Conservation (phyloP, 139 green algal species). For the Chlamydomonas sp. region DNA sequence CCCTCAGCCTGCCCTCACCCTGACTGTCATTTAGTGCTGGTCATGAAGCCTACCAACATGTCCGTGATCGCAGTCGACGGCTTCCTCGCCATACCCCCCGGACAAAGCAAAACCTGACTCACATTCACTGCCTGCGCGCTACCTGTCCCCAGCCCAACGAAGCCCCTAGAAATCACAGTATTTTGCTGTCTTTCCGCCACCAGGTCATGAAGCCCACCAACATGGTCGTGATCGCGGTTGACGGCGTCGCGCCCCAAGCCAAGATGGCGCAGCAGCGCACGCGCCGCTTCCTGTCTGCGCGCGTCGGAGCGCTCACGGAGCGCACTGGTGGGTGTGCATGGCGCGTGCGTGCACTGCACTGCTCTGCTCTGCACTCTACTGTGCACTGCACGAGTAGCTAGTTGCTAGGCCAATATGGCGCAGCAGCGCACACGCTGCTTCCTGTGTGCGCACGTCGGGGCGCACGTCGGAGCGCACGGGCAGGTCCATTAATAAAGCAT, state of each 20-base stretch:
- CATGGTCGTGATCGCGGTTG: constrained; percentile 47
- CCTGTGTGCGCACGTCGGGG: too few relatives aligned
- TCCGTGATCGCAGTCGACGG: neutral
- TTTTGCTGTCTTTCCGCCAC: neutral
- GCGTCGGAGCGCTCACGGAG: constrained; percentile 52
- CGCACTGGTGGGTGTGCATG: constrained; percentile 51
- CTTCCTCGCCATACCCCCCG: constrained; percentile 30
- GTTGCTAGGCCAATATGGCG: too few relatives aligned
- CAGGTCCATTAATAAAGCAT: too few relatives aligned
- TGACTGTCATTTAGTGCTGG: too few relatives aligned
- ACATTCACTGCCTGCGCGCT: too few relatives aligned
- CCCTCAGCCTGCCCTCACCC: too few relatives aligned
- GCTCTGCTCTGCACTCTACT: neutral
- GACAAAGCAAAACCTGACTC: neutral
- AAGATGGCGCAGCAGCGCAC: constrained; percentile 92
- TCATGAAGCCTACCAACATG: too few relatives aligned
- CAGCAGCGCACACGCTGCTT: too few relatives aligned
- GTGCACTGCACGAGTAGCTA: too few relatives aligned
- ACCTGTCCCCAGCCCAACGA: too few relatives aligned
- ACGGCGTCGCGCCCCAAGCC: constrained; percentile 74
- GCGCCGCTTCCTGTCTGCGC: constrained; percentile 72
- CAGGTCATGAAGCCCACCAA: neutral
- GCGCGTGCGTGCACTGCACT: neutral
- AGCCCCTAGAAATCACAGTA: too few relatives aligned
- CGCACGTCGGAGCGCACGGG: too few relatives aligned